These are phyloP conservation scores for Lactarius quietus DNA, from an alignment of 768 basidiomycete species.

Conservation along the genomic window DNA sequence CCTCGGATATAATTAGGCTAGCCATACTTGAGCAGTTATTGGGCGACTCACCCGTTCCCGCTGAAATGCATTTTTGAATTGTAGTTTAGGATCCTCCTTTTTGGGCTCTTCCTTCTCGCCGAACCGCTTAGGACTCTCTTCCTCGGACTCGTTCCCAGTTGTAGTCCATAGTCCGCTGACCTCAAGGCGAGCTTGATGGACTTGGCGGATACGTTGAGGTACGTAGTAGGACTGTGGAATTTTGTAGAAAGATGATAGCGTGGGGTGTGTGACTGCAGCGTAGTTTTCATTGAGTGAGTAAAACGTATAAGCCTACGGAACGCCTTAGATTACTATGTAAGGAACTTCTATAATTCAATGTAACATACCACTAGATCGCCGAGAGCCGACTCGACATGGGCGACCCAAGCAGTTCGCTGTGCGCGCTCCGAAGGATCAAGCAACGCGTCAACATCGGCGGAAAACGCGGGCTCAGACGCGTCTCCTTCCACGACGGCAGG, in stretches of 20 bases:
- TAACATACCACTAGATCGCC: conserved; percentile 67
- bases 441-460: conserved; percentile 46
- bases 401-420: conserved; percentile 56
- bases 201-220: conserved; percentile 55
- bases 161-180: conserved; percentile 60
- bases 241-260: conserved; percentile 54
- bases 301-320: conserved; percentile 53
- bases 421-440: conserved; percentile 48
- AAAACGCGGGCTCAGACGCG: conserved; percentile 19
- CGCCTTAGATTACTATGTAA: no score
- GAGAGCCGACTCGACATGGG: conserved; percentile 61
- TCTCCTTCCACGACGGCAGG: conserved; percentile 29
- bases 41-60: conserved; percentile 52
- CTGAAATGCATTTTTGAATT: conserved; percentile 55
- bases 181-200: conserved; percentile 56
- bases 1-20: neutral
- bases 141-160: conserved; percentile 39
- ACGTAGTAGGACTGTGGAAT: conserved; percentile 74
- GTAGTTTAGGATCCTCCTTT: conserved; percentile 34
- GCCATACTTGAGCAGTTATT: neutral
- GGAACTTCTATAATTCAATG: neutral
- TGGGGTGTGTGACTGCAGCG: conserved; percentile 49
- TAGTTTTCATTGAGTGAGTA: conserved; percentile 66
- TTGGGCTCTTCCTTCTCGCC: conserved; percentile 30
- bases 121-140: conserved; percentile 43